Evolutionary conservation across 2,329 filamentous ascomycete genomes (phyloP).

Genomic region (Orbilia quercus): DNA sequence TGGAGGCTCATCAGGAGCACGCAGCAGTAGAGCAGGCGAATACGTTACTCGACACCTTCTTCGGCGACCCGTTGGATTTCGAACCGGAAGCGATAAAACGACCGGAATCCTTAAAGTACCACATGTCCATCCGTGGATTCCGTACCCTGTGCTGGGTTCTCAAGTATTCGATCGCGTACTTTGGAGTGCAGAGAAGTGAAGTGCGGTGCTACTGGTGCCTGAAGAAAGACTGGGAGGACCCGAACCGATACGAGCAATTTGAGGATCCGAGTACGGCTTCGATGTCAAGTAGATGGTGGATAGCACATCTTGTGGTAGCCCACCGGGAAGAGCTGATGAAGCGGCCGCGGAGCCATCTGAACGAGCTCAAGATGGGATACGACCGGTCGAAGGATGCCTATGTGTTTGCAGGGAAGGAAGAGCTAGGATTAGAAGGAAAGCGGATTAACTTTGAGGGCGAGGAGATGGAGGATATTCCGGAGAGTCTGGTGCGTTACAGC

Average conservation of each 20-base stretch:
- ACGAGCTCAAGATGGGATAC: background rate
- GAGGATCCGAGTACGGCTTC: background rate
- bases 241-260: background rate
- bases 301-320: background rate
- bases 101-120: background rate
- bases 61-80: background rate
- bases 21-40: background rate
- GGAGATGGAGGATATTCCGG: background rate
- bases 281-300: background rate
- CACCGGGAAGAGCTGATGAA: background rate
- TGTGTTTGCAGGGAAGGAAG: background rate
- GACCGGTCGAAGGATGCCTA: background rate
- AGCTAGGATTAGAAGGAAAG: background rate
- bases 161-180: conserved; percentile 1
- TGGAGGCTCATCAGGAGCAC: background rate
- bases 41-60: background rate
- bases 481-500: background rate
- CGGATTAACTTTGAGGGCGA: background rate
- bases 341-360: background rate
- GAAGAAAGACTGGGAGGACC: background rate
- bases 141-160: background rate
- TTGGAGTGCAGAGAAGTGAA: background rate
- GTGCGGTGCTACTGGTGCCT: conserved; percentile 11
- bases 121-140: background rate
- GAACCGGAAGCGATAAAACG: background rate